These are phyloP conservation scores for Chlorella sp. DNA, from an alignment of 139 green algal genomes.

Conservation along the genomic window DNA sequence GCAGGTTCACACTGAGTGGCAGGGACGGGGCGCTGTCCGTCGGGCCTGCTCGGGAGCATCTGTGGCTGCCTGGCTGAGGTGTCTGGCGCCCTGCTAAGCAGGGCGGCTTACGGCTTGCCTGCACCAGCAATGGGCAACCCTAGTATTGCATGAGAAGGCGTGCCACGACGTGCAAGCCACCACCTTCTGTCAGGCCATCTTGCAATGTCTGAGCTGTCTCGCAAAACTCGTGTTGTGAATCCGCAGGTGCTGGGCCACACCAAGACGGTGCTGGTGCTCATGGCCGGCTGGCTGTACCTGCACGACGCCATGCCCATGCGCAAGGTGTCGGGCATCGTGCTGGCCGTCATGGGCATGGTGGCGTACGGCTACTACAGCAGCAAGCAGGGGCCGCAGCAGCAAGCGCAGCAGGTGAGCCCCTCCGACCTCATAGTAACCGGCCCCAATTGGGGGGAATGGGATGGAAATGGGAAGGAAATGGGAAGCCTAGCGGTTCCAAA, in stretches of 20 bases:
- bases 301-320: conserved; percentile 52
- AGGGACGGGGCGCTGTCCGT: too few species aligned
- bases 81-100: too few species aligned
- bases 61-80: too few species aligned
- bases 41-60: too few species aligned
- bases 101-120: too few species aligned
- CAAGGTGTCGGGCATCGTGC: conserved; percentile 63
- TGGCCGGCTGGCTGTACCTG: conserved; percentile 69
- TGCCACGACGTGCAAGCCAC: too few species aligned
- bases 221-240: too few species aligned
- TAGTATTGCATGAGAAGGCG: too few species aligned
- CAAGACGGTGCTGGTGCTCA: conserved; percentile 78
- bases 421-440: background rate
- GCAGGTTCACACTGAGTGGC: too few species aligned
- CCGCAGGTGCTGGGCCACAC: conserved; percentile 79
- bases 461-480: background rate
- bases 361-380: conserved; percentile 55
- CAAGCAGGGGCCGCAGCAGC: background rate
- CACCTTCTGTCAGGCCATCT: too few species aligned
- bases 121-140: too few species aligned
- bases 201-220: too few species aligned
- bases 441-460: background rate
- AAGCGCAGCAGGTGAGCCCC: background rate
- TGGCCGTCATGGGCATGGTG: conserved; percentile 77
- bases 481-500: background rate